phyloP scores from a whole-genome alignment of 2,329 filamentous ascomycete species.

The Lizonia empirigonia region DNA sequence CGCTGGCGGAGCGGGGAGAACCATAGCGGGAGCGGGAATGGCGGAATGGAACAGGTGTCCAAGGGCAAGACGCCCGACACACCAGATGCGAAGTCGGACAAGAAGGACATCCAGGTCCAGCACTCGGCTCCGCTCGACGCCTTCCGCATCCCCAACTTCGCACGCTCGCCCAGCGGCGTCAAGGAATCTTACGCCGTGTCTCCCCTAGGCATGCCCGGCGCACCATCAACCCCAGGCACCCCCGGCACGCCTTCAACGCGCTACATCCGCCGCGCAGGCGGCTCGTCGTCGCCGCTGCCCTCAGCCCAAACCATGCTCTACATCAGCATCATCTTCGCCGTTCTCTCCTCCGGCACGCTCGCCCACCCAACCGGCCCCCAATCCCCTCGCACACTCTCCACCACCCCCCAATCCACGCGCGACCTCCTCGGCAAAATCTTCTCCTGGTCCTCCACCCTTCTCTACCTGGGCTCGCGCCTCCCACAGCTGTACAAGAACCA shows the following conservation, averaged over 20 bases:
- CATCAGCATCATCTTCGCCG: slow-evolving; percentile 53
- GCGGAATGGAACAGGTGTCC: slow-evolving; percentile 40
- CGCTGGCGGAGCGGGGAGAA: slow-evolving; percentile 30
- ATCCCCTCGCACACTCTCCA: slow-evolving; percentile 18
- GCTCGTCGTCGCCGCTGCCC: slow-evolving; percentile 52
- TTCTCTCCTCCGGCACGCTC: slow-evolving; percentile 44
- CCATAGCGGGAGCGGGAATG: slow-evolving; percentile 18
- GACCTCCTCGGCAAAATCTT: slow-evolving; percentile 49
- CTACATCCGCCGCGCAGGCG: slow-evolving; percentile 39
- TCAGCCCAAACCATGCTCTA: slow-evolving; percentile 55
- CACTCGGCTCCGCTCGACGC: slow-evolving; percentile 42
- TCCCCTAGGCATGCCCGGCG: slow-evolving; percentile 6
- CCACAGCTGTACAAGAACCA: slow-evolving; percentile 72
- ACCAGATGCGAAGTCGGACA: slow-evolving; percentile 19
- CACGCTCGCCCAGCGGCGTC: slow-evolving; percentile 35
- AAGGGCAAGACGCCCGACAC: slow-evolving; percentile 19
- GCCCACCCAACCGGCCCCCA: slow-evolving; percentile 31
- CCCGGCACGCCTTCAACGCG: slow-evolving; percentile 31
- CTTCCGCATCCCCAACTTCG: slow-evolving; percentile 48
- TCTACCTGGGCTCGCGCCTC: slow-evolving; percentile 47
- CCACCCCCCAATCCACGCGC: slow-evolving; percentile 18
- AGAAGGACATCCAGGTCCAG: slow-evolving; percentile 24
- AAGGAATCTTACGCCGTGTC: slow-evolving; percentile 37
- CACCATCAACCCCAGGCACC: slow-evolving; percentile 8
- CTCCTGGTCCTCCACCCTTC: slow-evolving; percentile 52